phyloP scores from a whole-genome alignment of 345 rosid genomes.

The Lepidium didymum region DNA sequence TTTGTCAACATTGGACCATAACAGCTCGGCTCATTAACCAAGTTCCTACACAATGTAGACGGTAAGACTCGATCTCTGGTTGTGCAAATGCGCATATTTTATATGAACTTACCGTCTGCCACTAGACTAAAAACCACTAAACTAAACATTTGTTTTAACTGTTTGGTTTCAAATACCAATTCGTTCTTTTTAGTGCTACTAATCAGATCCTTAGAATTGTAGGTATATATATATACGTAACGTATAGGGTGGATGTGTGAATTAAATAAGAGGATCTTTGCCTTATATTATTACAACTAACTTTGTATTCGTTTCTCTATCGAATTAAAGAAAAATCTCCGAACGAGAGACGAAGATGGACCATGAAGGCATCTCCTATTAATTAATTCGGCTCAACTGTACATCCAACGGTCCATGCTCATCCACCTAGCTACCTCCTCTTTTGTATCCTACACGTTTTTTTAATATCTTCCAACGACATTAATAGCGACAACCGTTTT shows the following conservation, averaged over 20 bases:
- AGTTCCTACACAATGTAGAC: no score
- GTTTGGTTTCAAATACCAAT: no score
- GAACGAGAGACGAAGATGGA: constrained; percentile 7
- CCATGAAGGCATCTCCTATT: constrained; percentile 10
- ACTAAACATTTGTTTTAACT: no score
- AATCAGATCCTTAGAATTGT: no score
- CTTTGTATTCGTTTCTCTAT: constrained; percentile 17
- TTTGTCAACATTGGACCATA: no score
- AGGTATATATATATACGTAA: not conserved
- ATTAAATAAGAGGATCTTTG: constrained; percentile 2
- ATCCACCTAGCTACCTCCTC: not conserved
- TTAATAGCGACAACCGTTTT: constrained; percentile 5
- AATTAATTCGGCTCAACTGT: constrained; percentile 18
- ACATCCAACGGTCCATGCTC: constrained; percentile 15
- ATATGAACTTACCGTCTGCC: no score
- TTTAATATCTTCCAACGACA: not conserved
- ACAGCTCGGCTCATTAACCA: no score
- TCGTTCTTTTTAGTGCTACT: no score
- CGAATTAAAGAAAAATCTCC: constrained; percentile 15
- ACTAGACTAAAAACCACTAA: no score
- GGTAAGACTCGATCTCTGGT: no score
- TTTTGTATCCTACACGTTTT: constrained; percentile 11
- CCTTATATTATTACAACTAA: constrained; percentile 13
- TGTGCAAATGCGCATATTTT: no score
- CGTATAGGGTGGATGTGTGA: not conserved